phyloP scores from a whole-genome alignment of 805 yeast genomes.

The Saccharomycopsis oosterbeekiorum region DNA sequence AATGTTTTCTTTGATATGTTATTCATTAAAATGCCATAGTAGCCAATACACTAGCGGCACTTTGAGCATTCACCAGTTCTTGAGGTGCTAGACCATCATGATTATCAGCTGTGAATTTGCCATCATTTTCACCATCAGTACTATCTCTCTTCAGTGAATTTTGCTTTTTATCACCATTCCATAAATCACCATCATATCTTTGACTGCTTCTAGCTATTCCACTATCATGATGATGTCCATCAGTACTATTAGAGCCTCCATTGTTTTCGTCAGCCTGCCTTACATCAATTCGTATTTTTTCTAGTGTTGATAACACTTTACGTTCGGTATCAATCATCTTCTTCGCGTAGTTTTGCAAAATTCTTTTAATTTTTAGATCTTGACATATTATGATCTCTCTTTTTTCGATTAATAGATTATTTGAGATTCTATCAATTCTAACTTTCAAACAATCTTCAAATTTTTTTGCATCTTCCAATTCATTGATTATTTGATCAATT shows the following conservation, averaged over 20 bases:
- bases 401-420: conserved; percentile 73
- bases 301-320: conserved; percentile 64
- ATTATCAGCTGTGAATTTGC: neutral
- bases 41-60: conserved; percentile 7
- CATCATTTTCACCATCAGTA: conserved; percentile 1
- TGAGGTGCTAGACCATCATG: neutral
- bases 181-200: conserved; percentile 41
- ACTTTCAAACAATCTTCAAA: conserved; percentile 66
- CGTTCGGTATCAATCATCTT: conserved; percentile 81
- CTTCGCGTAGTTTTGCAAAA: conserved; percentile 51
- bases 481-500: conserved; percentile 80
- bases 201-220: conserved; percentile 26
- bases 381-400: conserved; percentile 47
- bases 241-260: conserved; percentile 78
- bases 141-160: conserved; percentile 23
- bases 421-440: conserved; percentile 74
- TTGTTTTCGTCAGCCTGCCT: conserved; percentile 55
- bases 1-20: neutral
- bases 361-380: conserved; percentile 42
- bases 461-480: conserved; percentile 68
- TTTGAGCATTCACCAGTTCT: conserved; percentile 1
- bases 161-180: conserved; percentile 43
- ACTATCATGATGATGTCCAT: conserved; percentile 39
- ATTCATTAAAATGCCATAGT: neutral
- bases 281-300: conserved; percentile 58